Evolutionary conservation across 352 stramenopile genomes (phyloP).

Genomic region (Blastocystis sp.): DNA sequence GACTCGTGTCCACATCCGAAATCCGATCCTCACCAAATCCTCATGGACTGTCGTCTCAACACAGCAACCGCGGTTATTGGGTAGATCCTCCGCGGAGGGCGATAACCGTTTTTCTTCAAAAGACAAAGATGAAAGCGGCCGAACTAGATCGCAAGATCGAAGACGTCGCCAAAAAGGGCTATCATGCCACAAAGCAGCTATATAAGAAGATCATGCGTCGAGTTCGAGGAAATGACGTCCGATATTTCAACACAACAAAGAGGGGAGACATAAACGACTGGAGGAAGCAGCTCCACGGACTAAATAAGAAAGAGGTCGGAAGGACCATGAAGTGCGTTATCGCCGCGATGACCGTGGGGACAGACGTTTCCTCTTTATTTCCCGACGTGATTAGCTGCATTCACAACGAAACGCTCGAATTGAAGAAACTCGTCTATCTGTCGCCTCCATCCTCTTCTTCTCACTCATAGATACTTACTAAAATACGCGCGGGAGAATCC

Average conservation of each 20-base stretch:
- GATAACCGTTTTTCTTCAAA: neutral
- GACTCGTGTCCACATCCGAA: too few species aligned
- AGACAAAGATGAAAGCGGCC: constrained; percentile 45
- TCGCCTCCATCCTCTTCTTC: constrained; percentile 79
- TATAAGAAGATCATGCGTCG: constrained; percentile 73
- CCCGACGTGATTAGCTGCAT: constrained; percentile 99
- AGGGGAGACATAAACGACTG: constrained; percentile 98
- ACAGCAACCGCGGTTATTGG: neutral
- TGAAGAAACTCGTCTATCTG: constrained; percentile 99
- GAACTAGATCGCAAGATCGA: constrained; percentile 59
- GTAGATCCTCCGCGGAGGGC: neutral
- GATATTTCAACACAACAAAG: constrained; percentile 98
- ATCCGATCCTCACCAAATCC: too few species aligned
- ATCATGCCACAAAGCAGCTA: constrained; percentile 58
- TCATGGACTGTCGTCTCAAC: too few species aligned
- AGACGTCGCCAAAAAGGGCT: constrained; percentile 48
- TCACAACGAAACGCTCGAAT: constrained; percentile 82
- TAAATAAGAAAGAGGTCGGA: constrained; percentile 94
- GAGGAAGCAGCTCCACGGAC: constrained; percentile 93
- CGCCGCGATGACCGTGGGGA: constrained; percentile 98
- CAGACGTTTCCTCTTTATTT: constrained; percentile 98
- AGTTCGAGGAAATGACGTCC: constrained; percentile 88
- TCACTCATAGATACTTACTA: constrained; percentile 88
- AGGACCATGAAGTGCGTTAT: constrained; percentile 98
- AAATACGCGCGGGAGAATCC: constrained; percentile 99